Percentiles rank a stretch among this genome's conserved stretches.
These are phyloP conservation scores for Luffa acutangula DNA, from an alignment of 306 rosid species.

Conservation along the genomic window DNA sequence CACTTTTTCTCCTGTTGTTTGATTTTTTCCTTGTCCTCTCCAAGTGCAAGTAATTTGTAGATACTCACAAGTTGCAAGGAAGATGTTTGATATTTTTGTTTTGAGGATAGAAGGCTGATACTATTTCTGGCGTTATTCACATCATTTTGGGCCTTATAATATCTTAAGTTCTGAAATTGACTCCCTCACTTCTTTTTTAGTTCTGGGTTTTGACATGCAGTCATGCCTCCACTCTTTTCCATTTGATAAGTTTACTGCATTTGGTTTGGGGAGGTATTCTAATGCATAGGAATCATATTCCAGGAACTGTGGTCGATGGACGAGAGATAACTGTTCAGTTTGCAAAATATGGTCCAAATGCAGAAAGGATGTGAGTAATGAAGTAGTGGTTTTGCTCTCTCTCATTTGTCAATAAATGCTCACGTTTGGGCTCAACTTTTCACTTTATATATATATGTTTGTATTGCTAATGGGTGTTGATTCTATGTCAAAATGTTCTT, in stretches of 20 bases:
- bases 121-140: not conserved
- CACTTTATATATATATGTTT: not conserved
- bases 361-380: constrained; percentile 71
- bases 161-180: not conserved
- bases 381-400: not conserved
- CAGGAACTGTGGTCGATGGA: constrained; percentile 86
- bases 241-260: not conserved
- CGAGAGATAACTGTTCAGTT: constrained; percentile 91
- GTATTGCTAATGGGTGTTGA: not conserved
- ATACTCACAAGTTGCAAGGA: not conserved
- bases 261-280: not conserved
- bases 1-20: not conserved
- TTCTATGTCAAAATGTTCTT: not conserved
- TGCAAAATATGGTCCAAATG: constrained; percentile 93
- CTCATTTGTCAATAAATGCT: not conserved
- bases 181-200: not conserved
- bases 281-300: not conserved
- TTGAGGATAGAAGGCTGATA: not conserved
- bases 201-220: not conserved
- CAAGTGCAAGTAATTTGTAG: not conserved
- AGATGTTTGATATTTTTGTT: not conserved
- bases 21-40: not conserved
- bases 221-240: not conserved
- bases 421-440: not conserved
- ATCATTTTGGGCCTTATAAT: not conserved